Evolutionary conservation across 2,329 filamentous ascomycete species (phyloP), one percentile per base, ranked within the genome.

Genomic region (Dactylellina sp.): DNA sequence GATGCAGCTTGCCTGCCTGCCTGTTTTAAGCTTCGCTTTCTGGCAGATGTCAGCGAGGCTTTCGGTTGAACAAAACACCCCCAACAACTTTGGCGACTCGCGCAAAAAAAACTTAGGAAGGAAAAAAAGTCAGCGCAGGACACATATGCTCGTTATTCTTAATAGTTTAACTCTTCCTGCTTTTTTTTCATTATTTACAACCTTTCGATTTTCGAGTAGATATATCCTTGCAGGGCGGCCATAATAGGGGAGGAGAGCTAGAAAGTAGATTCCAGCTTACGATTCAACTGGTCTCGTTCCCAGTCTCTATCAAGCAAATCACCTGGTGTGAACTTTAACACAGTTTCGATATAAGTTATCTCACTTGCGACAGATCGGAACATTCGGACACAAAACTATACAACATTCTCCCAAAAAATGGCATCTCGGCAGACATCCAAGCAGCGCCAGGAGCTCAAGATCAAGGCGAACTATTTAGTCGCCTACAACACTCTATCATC

Each of bases 401-500:
- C n/a, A n/a, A n/a, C n/a, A n/a, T n/a, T n/a, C n/a, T 40, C 37
- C 5, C 11, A 16, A 42, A 55, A 18, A 4, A 70, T 72, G 68
- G 68, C 68, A n/a, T 72, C 68, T 35, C 52, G 55, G 22, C 60
- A 52, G 11, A 7, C 46, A 5, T 16, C 52, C 40, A 60, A 59
- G 61, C 70, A 61, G 55, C 55, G 55, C 22, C 70, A 59, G 50
- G 61, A 60, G 32, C 59, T 60, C 0, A 74, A 65, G 61, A 18
- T 74, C 32, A 74, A 74, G 57, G 70, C 70, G 64, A 83, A 83
- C 79, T 97, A 97, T 83, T 88, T 98, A 61, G 85, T 93, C 79
- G 83, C 89, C 78, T 99, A 98, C 86, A 98, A 98, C 83, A 85
- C 88, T 78, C 80, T 89, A 76, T 96, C 89, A 60, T 87, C 92